A percentile compares a stretch with the other conserved stretches of the same genome.
phyloP scores from a whole-genome alignment of 164 flowering plant species.

The Saururus chinensis region DNA sequence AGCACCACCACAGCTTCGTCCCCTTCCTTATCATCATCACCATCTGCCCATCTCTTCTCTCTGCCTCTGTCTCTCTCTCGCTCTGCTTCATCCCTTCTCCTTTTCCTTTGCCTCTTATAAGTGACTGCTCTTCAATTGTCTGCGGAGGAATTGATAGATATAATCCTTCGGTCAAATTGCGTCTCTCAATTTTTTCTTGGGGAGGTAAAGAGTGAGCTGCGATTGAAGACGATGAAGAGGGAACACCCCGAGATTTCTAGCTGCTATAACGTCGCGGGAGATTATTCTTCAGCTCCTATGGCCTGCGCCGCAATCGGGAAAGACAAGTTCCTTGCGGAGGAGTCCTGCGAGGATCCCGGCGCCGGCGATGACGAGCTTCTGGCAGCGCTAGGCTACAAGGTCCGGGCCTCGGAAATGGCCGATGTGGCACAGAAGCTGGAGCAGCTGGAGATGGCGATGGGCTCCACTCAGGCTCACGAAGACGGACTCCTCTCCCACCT shows the following conservation, averaged over 20 bases:
- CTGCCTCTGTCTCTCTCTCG: too few relatives aligned
- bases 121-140: too few relatives aligned
- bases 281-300: neutral
- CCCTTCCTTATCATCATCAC: too few relatives aligned
- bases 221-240: constrained; percentile 17
- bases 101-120: too few relatives aligned
- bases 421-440: constrained; percentile 75
- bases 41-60: too few relatives aligned
- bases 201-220: too few relatives aligned
- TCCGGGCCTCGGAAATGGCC: constrained; percentile 69
- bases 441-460: constrained; percentile 67
- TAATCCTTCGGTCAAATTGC: too few relatives aligned
- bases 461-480: constrained; percentile 30
- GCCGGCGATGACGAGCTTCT: constrained; percentile 64
- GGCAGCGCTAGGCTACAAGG: constrained; percentile 75
- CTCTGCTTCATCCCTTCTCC: too few relatives aligned
- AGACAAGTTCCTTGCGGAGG: constrained; percentile 28
- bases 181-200: neutral
- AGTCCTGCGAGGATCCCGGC: constrained; percentile 18
- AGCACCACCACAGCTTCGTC: too few relatives aligned
- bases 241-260: constrained; percentile 10
- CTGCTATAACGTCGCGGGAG: neutral
- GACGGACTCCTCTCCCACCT: constrained; percentile 44
- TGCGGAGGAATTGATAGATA: too few relatives aligned
- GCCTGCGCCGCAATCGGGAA: constrained; percentile 17